Percentiles rank a stretch among this genome's conserved stretches.
phyloP scores from a whole-genome alignment of 257 asterid species.

The Avicennia marina region DNA sequence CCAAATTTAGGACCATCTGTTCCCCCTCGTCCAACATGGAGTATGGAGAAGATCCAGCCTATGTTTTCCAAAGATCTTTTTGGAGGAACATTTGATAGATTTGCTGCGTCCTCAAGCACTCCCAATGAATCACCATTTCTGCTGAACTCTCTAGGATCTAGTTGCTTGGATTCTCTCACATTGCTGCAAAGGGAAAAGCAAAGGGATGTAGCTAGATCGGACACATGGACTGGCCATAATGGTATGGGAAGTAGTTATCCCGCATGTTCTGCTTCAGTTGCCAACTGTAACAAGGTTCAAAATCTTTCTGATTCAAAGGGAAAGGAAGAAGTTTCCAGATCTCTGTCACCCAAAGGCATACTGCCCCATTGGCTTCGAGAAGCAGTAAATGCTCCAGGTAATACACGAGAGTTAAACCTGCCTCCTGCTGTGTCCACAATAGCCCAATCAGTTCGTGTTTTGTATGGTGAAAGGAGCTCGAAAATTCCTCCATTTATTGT shows the following conservation, averaged over 20 bases:
- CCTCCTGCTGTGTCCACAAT: slow-evolving; percentile 77
- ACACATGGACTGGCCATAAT: slow-evolving; percentile 38
- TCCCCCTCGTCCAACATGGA: slow-evolving; percentile 46
- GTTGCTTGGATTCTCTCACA: slow-evolving; percentile 46
- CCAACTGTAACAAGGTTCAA: slow-evolving; percentile 25
- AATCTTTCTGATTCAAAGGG: slow-evolving; percentile 41
- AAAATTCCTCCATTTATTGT: slow-evolving; percentile 72
- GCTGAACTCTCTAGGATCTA: slow-evolving; percentile 55
- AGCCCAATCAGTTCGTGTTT: slow-evolving; percentile 75
- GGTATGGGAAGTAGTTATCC: slow-evolving; percentile 40
- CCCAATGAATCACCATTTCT: slow-evolving; percentile 44
- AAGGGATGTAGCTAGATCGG: slow-evolving; percentile 34
- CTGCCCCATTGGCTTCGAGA: slow-evolving; percentile 98
- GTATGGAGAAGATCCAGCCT: slow-evolving; percentile 34
- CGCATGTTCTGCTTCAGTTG: slow-evolving; percentile 18
- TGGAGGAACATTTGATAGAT: slow-evolving; percentile 38
- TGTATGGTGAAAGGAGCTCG: slow-evolving; percentile 64
- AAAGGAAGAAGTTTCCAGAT: slow-evolving; percentile 42
- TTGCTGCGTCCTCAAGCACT: slow-evolving; percentile 36
- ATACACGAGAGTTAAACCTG: slow-evolving; percentile 37
- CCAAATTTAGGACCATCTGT: slow-evolving; percentile 40
- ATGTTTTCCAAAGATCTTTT: slow-evolving; percentile 47
- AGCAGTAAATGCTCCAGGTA: slow-evolving; percentile 66
- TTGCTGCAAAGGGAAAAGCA: slow-evolving; percentile 39
- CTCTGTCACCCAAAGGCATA: slow-evolving; percentile 39